Evolutionary conservation across 2,329 filamentous ascomycete genomes (phyloP), one percentile per base, ranked within the genome.

Genomic region (Rasamsonia emersonii): DNA sequence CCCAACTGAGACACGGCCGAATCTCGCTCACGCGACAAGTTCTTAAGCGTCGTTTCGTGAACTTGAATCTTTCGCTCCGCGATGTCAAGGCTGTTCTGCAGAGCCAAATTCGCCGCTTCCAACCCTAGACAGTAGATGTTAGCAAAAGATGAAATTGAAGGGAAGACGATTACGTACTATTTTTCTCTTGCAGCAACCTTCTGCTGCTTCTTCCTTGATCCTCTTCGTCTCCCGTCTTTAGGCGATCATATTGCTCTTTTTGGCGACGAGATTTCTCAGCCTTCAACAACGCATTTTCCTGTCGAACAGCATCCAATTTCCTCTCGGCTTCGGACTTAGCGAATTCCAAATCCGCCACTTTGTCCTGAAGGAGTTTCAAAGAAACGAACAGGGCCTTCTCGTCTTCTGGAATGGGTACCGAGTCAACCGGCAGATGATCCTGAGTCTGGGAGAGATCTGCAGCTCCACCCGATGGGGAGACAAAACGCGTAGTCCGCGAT

Each of bases 361-460:
- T 73, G 24, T 75, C 72, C 41, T 76, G 67, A 8, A 78, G 53
- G 11, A 73, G 54, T 32, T 75, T 66, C 10, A 79, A 57, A 8
- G 73, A 73, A n/a, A 71, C 64, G 45, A 75, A 76, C 28, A 80
- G 67, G 2, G 69, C 70, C 50, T 79, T 76, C 41, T 79, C 76
- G 29, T 79, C 74, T 9, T 71, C 64, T 0, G 75, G 75, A 27
- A 78, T 64, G 0, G 71, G 65, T 8, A 77, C 59, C 9, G 66
- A 62, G 21, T 75, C 65, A 13, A 79, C 54, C 0, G 65, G 62
- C 9, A 62, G 50, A 44, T 76, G 62, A 21, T 55, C 49, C 9
- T 49, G 52, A 13, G 50, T 46, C 18, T 56, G 36, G 9, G 53
- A 54, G 10, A 46, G 37, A 16, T 57, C 51, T 5, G 46, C 45